Evolutionary conservation across 148 eudicot genomes (phyloP).

Genomic region (Vaccinium corymbosum): DNA sequence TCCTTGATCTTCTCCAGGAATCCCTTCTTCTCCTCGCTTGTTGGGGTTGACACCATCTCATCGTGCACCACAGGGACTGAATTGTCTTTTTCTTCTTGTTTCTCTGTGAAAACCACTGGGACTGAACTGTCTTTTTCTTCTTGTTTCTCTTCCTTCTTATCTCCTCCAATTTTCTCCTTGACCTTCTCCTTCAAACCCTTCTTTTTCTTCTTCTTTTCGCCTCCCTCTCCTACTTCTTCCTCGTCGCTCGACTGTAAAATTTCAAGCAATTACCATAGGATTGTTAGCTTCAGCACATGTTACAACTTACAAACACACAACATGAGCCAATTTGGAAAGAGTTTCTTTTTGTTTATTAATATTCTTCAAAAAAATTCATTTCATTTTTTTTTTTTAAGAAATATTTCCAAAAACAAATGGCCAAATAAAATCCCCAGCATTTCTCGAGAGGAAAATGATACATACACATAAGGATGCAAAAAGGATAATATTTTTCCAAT

Average conservation of each 20-base stretch:
- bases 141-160: not conserved
- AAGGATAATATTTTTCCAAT: too few species aligned
- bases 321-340: not conserved
- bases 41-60: constrained; percentile 15
- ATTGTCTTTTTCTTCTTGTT: not conserved
- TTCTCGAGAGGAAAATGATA: too few species aligned
- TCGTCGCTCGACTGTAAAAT: constrained; percentile 54
- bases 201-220: constrained; percentile 30
- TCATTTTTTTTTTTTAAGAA: too few species aligned
- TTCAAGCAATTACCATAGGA: too few species aligned
- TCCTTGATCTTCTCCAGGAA: constrained; percentile 52
- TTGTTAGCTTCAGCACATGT: not conserved
- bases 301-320: not conserved
- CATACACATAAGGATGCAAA: too few species aligned
- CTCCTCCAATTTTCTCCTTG: not conserved
- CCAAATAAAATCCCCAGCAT: too few species aligned
- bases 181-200: constrained; percentile 33
- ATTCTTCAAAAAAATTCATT: not conserved
- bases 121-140: not conserved
- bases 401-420: too few species aligned
- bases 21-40: constrained; percentile 42
- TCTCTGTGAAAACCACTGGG: not conserved
- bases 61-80: not conserved
- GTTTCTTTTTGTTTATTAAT: not conserved
- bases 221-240: constrained; percentile 31